Conservation (phyloP, 2,329 filamentous ascomycete genomes). For the Kalmusia sp. region DNA sequence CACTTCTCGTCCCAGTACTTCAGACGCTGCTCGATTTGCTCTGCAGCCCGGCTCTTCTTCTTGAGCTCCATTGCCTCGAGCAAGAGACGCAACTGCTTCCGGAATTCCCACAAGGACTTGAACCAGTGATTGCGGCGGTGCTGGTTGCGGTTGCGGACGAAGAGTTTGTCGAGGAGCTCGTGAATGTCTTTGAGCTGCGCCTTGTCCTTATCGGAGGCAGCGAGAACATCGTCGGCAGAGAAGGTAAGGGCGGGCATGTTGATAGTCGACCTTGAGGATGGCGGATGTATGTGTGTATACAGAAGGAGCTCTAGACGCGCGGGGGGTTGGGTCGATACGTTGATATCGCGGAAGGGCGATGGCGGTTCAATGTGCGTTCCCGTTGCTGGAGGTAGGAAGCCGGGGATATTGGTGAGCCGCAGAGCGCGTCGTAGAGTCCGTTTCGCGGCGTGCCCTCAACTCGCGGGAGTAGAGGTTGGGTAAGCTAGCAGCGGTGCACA, state of each 20-base stretch:
- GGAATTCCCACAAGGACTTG: conserved; percentile 73
- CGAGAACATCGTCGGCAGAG: conserved; percentile 28
- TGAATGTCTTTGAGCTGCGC: conserved; percentile 47
- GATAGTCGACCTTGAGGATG: neutral
- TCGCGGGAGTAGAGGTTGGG: conserved; percentile 11
- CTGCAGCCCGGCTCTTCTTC: conserved; percentile 25
- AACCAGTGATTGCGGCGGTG: conserved; percentile 85
- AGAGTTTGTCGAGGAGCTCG: conserved; percentile 73
- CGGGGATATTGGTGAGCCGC: conserved; percentile 2
- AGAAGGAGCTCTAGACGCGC: conserved; percentile 4
- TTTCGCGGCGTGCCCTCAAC: conserved; percentile 22
- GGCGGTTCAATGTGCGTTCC: conserved; percentile 16
- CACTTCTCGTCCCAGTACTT: conserved; percentile 48
- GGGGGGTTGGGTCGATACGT: neutral
- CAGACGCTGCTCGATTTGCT: conserved; percentile 39
- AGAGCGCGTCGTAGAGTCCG: neutral
- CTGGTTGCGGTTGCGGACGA: conserved; percentile 90
- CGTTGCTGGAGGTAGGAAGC: conserved; percentile 3
- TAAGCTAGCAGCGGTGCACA: conserved; percentile 4
- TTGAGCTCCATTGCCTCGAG: conserved; percentile 36
- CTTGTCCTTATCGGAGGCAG: conserved; percentile 30
- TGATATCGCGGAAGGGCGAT: conserved; percentile 8
- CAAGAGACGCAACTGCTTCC: conserved; percentile 69
- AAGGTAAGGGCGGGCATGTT: conserved; percentile 27
- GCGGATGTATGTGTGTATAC: neutral